Base-by-base conservation (phyloP, 306 rosid species). In the Geum urbanum region DNA sequence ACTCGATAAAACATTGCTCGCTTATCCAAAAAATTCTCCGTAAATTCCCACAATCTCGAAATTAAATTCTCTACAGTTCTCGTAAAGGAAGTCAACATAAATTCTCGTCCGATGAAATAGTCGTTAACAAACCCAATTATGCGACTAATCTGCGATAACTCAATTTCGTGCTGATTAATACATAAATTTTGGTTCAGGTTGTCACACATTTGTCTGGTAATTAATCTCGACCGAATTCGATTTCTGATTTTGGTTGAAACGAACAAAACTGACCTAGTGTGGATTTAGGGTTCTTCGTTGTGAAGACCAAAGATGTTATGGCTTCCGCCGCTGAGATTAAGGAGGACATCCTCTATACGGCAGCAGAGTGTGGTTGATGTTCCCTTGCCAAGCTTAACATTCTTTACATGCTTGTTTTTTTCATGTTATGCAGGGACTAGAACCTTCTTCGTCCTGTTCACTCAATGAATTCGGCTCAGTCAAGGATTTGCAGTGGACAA, bases 401-500 rank as follows among this genome's bases (percentile, higher is more conserved):
- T 61, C 79, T 94, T 58, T 19, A 8, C 41, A 24, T 53, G 56
- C 24, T 27, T 59, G 56, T 43, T 67, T 79, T 78, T n/a, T n/a
- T 73, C 65, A n/a, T 68, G 40, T 63, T 72, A 22, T 78, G 72
- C 86, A 92, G 98, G 87, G 79, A 63, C 73, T 57, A 50, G 76
- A 75, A 77, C 87, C 88, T 11, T 72, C 78, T 41, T 85, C 63
- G 66, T 86, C 87, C 52, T 76, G 68, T 79, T 86, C 92, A 41
- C 81, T 85, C 43, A 32, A 69, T 44, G 91, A 81, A 61, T 64
- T 81, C 6, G 75, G 81, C 75, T 59, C 20, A 72, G 82, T 88
- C 73, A 90, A 90, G 80, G 98, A 88, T 80, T 55, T 92, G 71
- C 80, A 75, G 1, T 92, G 98, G 98, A 82, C 76, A 69, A 86